Base-by-base conservation (phyloP, 2,329 filamentous ascomycete genomes). In the Fusarium sp. region DNA sequence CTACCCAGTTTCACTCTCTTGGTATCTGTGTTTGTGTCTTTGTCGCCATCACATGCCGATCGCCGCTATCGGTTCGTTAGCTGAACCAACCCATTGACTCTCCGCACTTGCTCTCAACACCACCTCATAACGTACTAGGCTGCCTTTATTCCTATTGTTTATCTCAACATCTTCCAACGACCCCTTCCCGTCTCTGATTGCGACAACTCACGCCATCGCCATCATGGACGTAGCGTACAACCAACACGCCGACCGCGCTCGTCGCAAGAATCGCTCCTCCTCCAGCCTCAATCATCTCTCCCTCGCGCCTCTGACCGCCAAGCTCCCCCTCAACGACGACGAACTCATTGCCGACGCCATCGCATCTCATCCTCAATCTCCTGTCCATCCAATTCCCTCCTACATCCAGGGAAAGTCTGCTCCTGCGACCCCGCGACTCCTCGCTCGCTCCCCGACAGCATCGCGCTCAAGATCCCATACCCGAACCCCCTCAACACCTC, bases 331-430 rank as follows among this genome's bases (percentile, higher is more conserved):
- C 59, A 80, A 83, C 63, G 87, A 89, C 73, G 79, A 81, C 58
- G 84, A 87, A 51, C 81, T 84, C 69, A 74, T 84, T 33, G 75
- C 76, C 66, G 80, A 84, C 54, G 69, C 57, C 44, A 57, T 71
- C 44, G 57, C 57, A 38, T 57, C 65, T 2, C 49, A 72, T 53
- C 55, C 53, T 40, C 72, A 70, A 36, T 75, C 81, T 34, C 74
- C 79, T 34, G 66, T 77, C 14, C 73, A 65, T 38, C 65, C 62
- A 46, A 73, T 68, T 44, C 73, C 76, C 10, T 89, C 87, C 19
- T 90, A 91, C 72, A 82, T 90, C 17, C 84, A 89, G 75, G 86
- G 85, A 71, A 87, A 86, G 72, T 90, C 89, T 22, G 87, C 88
- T 3, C 89, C 89, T 7, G 87, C 88, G 3, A 91, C 89, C 4